Conservation (phyloP, 305 asterid species). For the Ajuga reptans region DNA sequence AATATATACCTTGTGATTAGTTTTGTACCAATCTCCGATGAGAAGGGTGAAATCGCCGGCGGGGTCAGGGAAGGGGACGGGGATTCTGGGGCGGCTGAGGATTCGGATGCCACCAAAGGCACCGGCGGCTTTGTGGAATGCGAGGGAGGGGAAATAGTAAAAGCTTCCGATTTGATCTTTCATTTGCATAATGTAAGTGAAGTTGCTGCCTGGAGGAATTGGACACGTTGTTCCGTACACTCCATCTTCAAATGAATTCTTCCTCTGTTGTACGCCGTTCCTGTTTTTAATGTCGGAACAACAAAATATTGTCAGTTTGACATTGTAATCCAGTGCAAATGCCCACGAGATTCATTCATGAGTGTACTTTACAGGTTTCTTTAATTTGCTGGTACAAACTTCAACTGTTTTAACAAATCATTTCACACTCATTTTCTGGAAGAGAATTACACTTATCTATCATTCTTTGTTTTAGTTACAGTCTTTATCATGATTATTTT, state of each 20-base stretch:
- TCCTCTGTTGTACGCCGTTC: slow-evolving; percentile 67
- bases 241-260: slow-evolving; percentile 60
- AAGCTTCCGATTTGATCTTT: slow-evolving; percentile 79
- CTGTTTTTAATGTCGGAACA: slow-evolving; percentile 22
- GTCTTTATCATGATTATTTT: no score
- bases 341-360: background rate
- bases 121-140: slow-evolving; percentile 68
- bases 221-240: slow-evolving; percentile 72
- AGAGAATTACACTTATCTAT: no score
- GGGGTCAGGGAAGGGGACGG: slow-evolving; percentile 62
- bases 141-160: slow-evolving; percentile 59
- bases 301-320: background rate
- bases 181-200: slow-evolving; percentile 56
- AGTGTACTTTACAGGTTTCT: background rate
- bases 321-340: no score
- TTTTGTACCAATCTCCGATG: slow-evolving; percentile 65
- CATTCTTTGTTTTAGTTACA: no score
- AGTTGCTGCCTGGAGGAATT: slow-evolving; percentile 68
- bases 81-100: slow-evolving; percentile 55
- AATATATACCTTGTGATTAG: slow-evolving; percentile 43
- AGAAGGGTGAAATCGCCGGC: slow-evolving; percentile 49
- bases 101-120: slow-evolving; percentile 63
- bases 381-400: background rate
- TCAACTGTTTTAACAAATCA: no score
- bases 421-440: no score